Evolutionary conservation across 2,329 filamentous ascomycete species (phyloP), one percentile per base, ranked within the genome.

Genomic region (Penicillium thymicola): DNA sequence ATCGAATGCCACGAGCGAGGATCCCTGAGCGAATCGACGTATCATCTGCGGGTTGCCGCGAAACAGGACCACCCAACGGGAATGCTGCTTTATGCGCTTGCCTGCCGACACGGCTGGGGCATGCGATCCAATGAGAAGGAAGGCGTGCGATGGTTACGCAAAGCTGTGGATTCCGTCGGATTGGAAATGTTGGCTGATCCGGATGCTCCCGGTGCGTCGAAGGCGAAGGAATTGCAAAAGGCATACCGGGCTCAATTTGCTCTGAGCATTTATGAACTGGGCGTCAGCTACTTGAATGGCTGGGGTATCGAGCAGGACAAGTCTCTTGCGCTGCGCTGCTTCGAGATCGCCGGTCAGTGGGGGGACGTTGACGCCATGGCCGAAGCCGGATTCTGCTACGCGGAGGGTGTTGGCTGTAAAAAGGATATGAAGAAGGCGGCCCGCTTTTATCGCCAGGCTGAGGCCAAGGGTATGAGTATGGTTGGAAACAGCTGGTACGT

Each of bases 271-370:
- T 99, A 99, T 67, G 94, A 99, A 76, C 81, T 99, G 25, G 94
- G 94, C 4, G 92, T 97, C 27, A 96, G 91, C 70, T 93, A 97
- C 71, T 92, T 97, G 85, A 97, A 99, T 67, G 94, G 94, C 5
- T 99, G 94, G 94, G 94, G 94, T 16, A 95, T 96, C 38, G 86
- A 93, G 65, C 92, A 96, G 74, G 94, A 99, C 71, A 96, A 94
- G 72, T 77, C 84, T 5, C 82, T 97, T 57, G 94, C 92, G 0
- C 76, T 99, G 67, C 84, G 92, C 51, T 99, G 94, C 72, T 99
- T 97, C 71, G 94, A 99, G 73, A 96, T 97, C 65, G 94, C 94
- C 41, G 93, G 90, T 51, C 89, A 84, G 62, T 99, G 94, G 94
- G 94, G 94, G 34, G 94, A 99, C 76, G 87, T 89, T 6, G 94